Evolutionary conservation across 2,329 filamentous ascomycete genomes (phyloP), one percentile per base, ranked within the genome.

Genomic region (Cryphonectria japonica): DNA sequence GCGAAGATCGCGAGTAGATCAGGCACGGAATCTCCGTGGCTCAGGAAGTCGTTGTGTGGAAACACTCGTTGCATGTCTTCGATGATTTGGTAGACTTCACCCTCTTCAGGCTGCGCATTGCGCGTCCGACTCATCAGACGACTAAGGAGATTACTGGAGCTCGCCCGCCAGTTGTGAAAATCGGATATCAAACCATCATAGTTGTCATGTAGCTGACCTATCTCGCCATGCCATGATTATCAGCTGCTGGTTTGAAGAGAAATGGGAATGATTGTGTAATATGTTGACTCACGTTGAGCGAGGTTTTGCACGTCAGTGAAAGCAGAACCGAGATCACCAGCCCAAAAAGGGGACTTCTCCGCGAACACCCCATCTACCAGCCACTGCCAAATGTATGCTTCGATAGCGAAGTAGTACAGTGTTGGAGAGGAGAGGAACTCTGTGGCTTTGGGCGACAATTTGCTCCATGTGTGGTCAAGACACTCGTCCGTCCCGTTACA

Each of bases 151-250:
- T 73, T 62, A 11, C 62, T 63, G 0, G 71, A 73, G 26, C 60
- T 71, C 1, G 72, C 62, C 13, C 72, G 71, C 73, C 67, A 74
- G 14, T 72, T 46, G 13, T 76, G 74, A 22, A 66, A 69, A 22
- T 70, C 63, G 0, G 57, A 41, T 0, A 72, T 37, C 11, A 67
- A 32, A 22, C 61, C 34, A 39, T 60, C 43, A n/a, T n/a, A 3
- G 54, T 46, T 3, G 13, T 61, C 0, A 19, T 8, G 2, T 8
- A 22, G 14, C 8, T 69, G 22, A 60, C 32, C n/a, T 57, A 8
- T 29, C 50, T 26, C 16, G 39, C 71, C 34, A 65, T 8, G 3
- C 66, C 32, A 52, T 65, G 3, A n/a, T 22, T 3, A 69, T 73
- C 32, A 69, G 14, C n/a, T 6, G 7, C 3, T 6, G 2, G 5